Percentiles rank a stretch among this genome's conserved stretches.
Evolutionary conservation across 2,329 filamentous ascomycete genomes (phyloP).

Genomic region (Trichocomaceae sp.): DNA sequence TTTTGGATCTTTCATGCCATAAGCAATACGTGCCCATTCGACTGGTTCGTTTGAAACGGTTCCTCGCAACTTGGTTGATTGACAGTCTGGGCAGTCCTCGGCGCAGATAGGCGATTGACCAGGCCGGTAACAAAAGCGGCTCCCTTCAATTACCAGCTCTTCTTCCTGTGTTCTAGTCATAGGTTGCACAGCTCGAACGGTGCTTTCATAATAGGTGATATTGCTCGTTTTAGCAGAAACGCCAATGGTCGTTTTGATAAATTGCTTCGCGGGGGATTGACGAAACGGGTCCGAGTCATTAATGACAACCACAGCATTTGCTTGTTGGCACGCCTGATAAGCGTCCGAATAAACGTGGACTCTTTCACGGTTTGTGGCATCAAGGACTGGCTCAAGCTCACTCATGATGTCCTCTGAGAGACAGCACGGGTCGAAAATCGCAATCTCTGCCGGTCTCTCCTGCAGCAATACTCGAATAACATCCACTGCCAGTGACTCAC

Average conservation of each 20-base stretch:
- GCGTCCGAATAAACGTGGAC: conserved; percentile 39
- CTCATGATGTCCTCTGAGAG: conserved; percentile 33
- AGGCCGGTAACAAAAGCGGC: conserved; percentile 18
- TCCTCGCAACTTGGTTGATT: conserved; percentile 14
- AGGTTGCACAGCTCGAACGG: not conserved
- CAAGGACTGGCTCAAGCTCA: conserved; percentile 28
- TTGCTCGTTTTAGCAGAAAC: not conserved
- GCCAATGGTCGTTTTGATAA: not conserved
- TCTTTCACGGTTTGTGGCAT: conserved; percentile 2
- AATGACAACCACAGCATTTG: conserved; percentile 46
- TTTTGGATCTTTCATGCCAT: conserved; percentile 41
- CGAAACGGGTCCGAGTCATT: conserved; percentile 51
- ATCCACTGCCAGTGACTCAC: conserved; percentile 63
- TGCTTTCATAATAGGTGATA: not conserved
- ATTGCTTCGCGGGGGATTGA: conserved; percentile 18
- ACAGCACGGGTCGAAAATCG: conserved; percentile 60
- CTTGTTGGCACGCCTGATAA: conserved; percentile 41
- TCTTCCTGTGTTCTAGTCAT: not conserved
- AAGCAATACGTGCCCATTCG: conserved; percentile 43
- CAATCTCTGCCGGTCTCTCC: conserved; percentile 58
- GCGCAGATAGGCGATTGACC: conserved; percentile 21
- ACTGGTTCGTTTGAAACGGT: conserved; percentile 25
- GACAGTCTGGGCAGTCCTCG: conserved; percentile 23
- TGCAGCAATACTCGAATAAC: conserved; percentile 60
- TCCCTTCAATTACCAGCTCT: conserved; percentile 8